These are phyloP conservation scores for Boletus sp. DNA, from an alignment of 768 basidiomycete species.

Conservation along the genomic window DNA sequence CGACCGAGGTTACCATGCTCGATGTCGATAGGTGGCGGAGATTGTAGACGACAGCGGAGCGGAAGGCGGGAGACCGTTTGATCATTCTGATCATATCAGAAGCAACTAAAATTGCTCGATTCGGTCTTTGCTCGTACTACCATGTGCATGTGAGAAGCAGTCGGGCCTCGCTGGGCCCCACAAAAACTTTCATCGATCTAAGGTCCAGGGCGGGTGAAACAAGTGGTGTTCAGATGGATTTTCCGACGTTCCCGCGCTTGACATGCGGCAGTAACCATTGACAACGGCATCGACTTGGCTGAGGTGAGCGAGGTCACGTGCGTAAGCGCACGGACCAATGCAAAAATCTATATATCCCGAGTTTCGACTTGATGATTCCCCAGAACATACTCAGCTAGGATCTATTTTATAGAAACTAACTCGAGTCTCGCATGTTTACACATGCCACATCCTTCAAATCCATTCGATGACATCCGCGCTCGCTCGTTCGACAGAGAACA, in stretches of 20 bases:
- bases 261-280: not conserved
- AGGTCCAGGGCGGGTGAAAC: not conserved
- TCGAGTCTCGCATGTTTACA: conserved; percentile 78
- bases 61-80: conserved; percentile 1
- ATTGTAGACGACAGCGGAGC: conserved; percentile 1
- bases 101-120: not conserved
- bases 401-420: conserved; percentile 80
- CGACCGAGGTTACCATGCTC: conserved; percentile 32
- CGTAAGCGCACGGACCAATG: conserved; percentile 35
- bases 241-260: not conserved
- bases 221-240: not conserved
- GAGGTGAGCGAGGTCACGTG: conserved; percentile 19
- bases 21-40: conserved; percentile 11
- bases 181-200: not conserved
- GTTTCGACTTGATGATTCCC: conserved; percentile 30
- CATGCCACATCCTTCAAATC: conserved; percentile 72
- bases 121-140: not conserved
- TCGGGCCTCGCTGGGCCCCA: not conserved
- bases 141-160: not conserved
- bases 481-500: conserved; percentile 71
- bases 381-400: conserved; percentile 81
- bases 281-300: not conserved
- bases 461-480: conserved; percentile 66
- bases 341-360: conserved; percentile 34
- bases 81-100: conserved; percentile 1